These are phyloP conservation scores for Trametes coccinea DNA, from an alignment of 768 basidiomycete genomes.

Conservation along the genomic window DNA sequence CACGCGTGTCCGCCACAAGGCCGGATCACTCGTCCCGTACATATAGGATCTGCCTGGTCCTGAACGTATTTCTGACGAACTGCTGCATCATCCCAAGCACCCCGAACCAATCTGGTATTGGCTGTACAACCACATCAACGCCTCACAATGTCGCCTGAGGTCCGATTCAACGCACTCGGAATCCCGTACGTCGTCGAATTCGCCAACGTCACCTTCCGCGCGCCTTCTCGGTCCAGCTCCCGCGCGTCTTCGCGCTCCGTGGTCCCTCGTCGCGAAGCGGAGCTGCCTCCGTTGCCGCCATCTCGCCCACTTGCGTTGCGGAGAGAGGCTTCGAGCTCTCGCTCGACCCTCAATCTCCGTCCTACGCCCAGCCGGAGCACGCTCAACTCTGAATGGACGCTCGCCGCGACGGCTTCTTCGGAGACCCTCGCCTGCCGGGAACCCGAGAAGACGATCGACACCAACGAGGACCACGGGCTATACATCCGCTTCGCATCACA, in stretches of 20 bases:
- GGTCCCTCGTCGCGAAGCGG: slow-evolving; percentile 2
- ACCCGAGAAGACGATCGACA: background rate
- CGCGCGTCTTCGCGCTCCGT: slow-evolving; percentile 11
- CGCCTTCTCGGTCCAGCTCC: slow-evolving; percentile 14
- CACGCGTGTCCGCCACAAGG: slow-evolving; percentile 18
- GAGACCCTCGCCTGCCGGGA: slow-evolving; percentile 20
- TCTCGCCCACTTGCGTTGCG: background rate
- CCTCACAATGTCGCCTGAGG: slow-evolving; percentile 27
- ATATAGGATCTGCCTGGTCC: background rate
- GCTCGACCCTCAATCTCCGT: slow-evolving; percentile 15
- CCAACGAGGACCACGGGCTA: slow-evolving; percentile 18
- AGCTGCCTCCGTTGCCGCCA: background rate
- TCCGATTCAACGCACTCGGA: slow-evolving; percentile 36
- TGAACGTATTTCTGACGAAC: slow-evolving; percentile 1
- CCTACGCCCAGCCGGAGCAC: slow-evolving; percentile 10
- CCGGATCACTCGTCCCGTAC: background rate
- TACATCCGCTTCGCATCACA: slow-evolving; percentile 30
- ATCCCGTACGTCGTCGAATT: slow-evolving; percentile 40
- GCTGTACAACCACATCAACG: slow-evolving; percentile 5
- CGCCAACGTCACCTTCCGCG: slow-evolving; percentile 35
- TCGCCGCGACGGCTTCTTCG: slow-evolving; percentile 21
- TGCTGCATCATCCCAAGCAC: background rate
- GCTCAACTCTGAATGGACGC: slow-evolving; percentile 15
- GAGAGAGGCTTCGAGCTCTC: background rate
- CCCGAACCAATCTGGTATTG: slow-evolving; percentile 25